phyloP scores from a whole-genome alignment of 345 rosid species.

The Camelina neglecta region DNA sequence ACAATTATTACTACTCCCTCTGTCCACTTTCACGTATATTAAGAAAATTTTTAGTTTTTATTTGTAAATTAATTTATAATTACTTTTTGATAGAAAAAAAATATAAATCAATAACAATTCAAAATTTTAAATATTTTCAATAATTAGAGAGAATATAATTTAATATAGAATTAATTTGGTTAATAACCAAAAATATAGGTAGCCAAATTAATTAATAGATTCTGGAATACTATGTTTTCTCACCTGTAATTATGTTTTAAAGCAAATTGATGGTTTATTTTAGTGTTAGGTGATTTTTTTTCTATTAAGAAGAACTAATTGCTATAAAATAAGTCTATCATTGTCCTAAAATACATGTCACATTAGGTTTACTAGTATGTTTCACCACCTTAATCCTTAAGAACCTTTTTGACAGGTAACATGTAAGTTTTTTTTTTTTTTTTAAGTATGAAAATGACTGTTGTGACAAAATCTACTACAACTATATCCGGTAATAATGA shows the following conservation, averaged over 20 bases:
- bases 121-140: too few species aligned
- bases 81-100: too few species aligned
- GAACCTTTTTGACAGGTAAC: neutral
- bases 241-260: neutral
- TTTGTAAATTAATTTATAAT: too few species aligned
- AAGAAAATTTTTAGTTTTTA: too few species aligned
- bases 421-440: neutral
- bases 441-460: conserved; percentile 23
- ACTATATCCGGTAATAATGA: neutral
- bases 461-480: conserved; percentile 14
- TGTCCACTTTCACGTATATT: too few species aligned
- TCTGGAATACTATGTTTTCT: neutral
- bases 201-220: conserved; percentile 2
- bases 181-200: conserved; percentile 8
- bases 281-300: neutral
- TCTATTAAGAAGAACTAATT: neutral
- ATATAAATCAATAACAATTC: too few species aligned
- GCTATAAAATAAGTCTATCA: neutral
- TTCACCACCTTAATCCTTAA: neutral
- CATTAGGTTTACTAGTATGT: conserved; percentile 13
- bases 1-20: neutral
- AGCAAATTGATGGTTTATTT: neutral
- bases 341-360: conserved; percentile 13
- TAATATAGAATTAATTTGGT: conserved; percentile 10
- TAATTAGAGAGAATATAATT: too few species aligned